Evolutionary conservation across 1,284 basidiomycete genomes (phyloP).

Genomic region (Crepidotus sp.): DNA sequence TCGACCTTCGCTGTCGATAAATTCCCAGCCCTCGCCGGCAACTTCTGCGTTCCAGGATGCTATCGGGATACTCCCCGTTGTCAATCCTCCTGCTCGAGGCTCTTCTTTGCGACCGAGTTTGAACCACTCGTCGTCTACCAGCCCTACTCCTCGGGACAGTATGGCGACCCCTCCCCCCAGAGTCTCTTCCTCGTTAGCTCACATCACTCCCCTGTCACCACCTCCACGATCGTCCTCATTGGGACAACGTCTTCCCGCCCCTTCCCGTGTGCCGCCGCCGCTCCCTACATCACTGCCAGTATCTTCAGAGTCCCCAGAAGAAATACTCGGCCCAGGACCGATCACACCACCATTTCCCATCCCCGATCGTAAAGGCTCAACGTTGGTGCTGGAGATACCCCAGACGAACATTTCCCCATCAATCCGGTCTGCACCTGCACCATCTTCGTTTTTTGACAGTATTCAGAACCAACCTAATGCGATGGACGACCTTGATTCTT

Average conservation of each 20-base stretch:
- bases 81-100: slow-evolving; percentile 21
- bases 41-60: slow-evolving; percentile 64
- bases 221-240: slow-evolving; percentile 37
- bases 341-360: slow-evolving; percentile 33
- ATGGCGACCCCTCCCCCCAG: slow-evolving; percentile 45
- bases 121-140: slow-evolving; percentile 20
- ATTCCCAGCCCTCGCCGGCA: slow-evolving; percentile 54
- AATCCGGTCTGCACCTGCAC: slow-evolving; percentile 41
- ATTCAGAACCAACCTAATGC: slow-evolving; percentile 61
- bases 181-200: slow-evolving; percentile 36
- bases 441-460: slow-evolving; percentile 65
- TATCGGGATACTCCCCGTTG: slow-evolving; percentile 28
- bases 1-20: slow-evolving; percentile 46
- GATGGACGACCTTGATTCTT: slow-evolving; percentile 60
- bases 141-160: slow-evolving; percentile 30
- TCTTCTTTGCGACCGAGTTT: slow-evolving; percentile 27
- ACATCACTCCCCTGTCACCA: slow-evolving; percentile 33
- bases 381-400: slow-evolving; percentile 31
- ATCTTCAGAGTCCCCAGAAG: slow-evolving; percentile 24
- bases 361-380: slow-evolving; percentile 3
- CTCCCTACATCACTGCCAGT: not conserved
- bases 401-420: slow-evolving; percentile 5
- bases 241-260: not conserved
- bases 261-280: not conserved
- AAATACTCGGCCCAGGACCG: slow-evolving; percentile 33